Evolutionary conservation across 441 rosid species (phyloP), one percentile per base, ranked within the genome.

Genomic region (Adansonia madagascariensis): DNA sequence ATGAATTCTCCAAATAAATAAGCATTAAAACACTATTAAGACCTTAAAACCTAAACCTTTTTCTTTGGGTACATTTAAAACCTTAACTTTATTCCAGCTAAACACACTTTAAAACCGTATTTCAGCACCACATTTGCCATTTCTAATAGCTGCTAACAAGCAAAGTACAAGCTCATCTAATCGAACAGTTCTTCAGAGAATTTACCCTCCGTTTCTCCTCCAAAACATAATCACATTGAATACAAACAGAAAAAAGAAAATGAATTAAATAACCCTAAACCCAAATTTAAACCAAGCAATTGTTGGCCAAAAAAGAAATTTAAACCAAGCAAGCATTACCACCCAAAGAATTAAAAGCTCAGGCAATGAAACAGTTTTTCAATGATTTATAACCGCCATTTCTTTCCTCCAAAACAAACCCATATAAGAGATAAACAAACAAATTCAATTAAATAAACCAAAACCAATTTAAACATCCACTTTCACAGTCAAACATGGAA

Each of bases 371-470:
- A 52, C 62, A 71, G 61, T 53, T 71, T 31, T 12, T 65, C 22
- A 8, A 0, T 1, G 27, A 1, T 8, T 1, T 35, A 35, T n/a
- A 55, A 55, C 57, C 57, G 15, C 57, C 43, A 49, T 49, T 49
- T 47, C 4, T 69, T 24, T 27, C 63, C 75, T 71, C 75, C 24
- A 53, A 53, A 71, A 53, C 8, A 31, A 71, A 24, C 49, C 50
- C 46, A 15, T 31, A 27, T 41, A 15, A 3, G 11, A 70, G n/a
- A 24, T 70, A 49, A 15, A 50, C 43, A 24, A 20, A 5, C 10
- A 53, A 27, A 52, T 71, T 35, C 63, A 53, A 17, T 53, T 8
- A 71, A 8, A 35, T 3, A 17, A 53, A n/a, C 27, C 75, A 53
- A 39, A 31, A 9, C 27, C 49, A 35, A 71, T 57, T 17, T 57